These are phyloP conservation scores for Euclidium syriacum DNA, from an alignment of 345 rosid species.

Conservation along the genomic window DNA sequence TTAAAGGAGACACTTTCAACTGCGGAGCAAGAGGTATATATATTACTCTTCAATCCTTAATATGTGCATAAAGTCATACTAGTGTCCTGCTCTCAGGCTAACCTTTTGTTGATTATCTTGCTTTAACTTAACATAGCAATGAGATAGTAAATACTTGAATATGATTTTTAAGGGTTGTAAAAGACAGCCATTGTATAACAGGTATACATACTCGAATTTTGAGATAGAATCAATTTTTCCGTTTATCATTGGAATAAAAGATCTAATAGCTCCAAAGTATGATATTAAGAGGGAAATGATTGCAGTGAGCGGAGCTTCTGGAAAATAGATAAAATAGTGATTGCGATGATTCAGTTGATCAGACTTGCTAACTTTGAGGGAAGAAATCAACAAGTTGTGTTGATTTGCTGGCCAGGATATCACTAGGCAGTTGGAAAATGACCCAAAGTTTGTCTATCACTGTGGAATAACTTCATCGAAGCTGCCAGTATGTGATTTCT, in stretches of 20 bases:
- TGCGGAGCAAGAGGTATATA: too few relatives aligned
- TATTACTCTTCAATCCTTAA: too few relatives aligned
- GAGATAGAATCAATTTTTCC: slow-evolving; percentile 1
- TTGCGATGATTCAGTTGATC: too few relatives aligned
- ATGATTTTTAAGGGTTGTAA: neutral
- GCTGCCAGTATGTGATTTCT: slow-evolving; percentile 73
- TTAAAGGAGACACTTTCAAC: too few relatives aligned
- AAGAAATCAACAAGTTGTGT: slow-evolving; percentile 8
- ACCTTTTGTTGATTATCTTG: neutral
- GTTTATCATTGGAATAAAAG: too few relatives aligned
- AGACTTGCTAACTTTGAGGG: too few relatives aligned
- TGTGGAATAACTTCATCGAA: slow-evolving; percentile 89
- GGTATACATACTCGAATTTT: neutral
- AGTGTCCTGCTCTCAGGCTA: neutral
- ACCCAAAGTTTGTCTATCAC: slow-evolving; percentile 86
- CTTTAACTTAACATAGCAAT: neutral
- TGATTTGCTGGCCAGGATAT: slow-evolving; percentile 54
- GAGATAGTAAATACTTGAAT: neutral
- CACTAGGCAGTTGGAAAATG: slow-evolving; percentile 61
- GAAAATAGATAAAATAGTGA: too few relatives aligned
- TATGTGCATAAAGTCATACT: too few relatives aligned
- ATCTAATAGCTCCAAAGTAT: too few relatives aligned
- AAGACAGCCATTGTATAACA: neutral
- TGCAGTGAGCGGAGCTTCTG: too few relatives aligned
- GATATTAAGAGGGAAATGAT: too few relatives aligned